Evolutionary conservation across 495 filamentous ascomycete genomes (phyloP), one percentile per base, ranked within the genome.

Genomic region (Clavariopsis aquatica): DNA sequence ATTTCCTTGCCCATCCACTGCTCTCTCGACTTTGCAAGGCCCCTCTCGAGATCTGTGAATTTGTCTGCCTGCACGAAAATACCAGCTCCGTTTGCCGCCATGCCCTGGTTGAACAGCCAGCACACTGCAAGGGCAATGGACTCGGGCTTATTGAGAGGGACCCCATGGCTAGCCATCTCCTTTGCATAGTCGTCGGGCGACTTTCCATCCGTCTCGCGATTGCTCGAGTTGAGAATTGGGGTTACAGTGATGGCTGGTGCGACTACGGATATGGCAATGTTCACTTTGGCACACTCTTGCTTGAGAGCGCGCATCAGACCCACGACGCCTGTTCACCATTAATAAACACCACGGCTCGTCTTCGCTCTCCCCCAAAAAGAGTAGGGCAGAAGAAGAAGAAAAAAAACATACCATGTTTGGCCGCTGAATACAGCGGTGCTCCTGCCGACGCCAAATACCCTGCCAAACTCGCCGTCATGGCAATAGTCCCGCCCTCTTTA

Each of bases 1-100:
- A 74, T 74, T 55, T 76, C 74, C 67, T 69, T 73, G 4, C 72
- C 63, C 74, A 76, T 76, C 74, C 74, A 76, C 41, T 57, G 45
- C 64, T 70, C 65, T 55, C 74, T 71, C 31, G 49, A 28, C 64
- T 72, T 74, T 31, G 74, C 74, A 36, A 76, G 49, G 0, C 71
- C 71, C n/a, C 64, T 59, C 61, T 76, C 74, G 22, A 74, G 45
- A 57, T 76, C 74, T 52, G 65, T 55, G 27, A 70, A 66, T 23
- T 67, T 58, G 49, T 74, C 73, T 26, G 23, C 62, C 47, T 76
- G 74, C 2, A 76, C 64, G 19, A 76, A 65, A 36, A 72, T 64
- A 20, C 74, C 74, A 15, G 55, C 60, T 5, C 74, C 74, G 59
- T 72, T 76, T 10, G 66, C 72, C 56, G 60, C 46, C 64, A 63